Evolutionary conservation across 768 basidiomycete species (phyloP), one percentile per base, ranked within the genome.

Genomic region (Suillus bovinus): DNA sequence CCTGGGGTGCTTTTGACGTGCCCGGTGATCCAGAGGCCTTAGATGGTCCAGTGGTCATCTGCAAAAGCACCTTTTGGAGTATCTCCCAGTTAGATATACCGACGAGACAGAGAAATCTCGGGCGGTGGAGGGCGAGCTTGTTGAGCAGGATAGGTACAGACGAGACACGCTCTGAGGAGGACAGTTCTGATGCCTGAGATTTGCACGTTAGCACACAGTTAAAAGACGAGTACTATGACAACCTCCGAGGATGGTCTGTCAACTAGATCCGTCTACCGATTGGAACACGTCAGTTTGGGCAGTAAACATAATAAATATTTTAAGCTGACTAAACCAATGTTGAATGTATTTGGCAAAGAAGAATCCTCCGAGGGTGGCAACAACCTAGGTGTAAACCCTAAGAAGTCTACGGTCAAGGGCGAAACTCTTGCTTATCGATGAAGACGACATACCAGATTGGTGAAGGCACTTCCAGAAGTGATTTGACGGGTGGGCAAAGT

Each of bases 401-500:
- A 59, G 10, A 39, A 5, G 7, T 55, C 14, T 58, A 59, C 24
- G 27, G 54, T 54, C 29, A 39, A 33, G 31, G 29, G 20, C 5
- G 13, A 27, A 9, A 11, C 1, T 24, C 56, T 33, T 17, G 46
- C 10, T 11, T 1, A 52, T 22, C 7, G 9, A 20, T 14, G 11
- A 2, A 14, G 13, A 6, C 8, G 58, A 46, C 33, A 17, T 65
- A 85, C 91, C 88, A 50, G 90, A 86, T 47, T 79, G 78, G 66
- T 89, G 79, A 0, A 95, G 78, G 63, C 89, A 90, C 49, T 74
- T 77, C 89, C 90, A 94, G 72, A 94, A 94, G 65, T 93, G 91
- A 68, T 95, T 94, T 3, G 86, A 87, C 0, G 86, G 87, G 68
- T 89, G 85, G 1, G 86, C 89, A 67, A 86, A 95, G 71, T 94